These are phyloP conservation scores for Amaranthus palmeri DNA, from an alignment of 148 eudicot species.

Conservation along the genomic window DNA sequence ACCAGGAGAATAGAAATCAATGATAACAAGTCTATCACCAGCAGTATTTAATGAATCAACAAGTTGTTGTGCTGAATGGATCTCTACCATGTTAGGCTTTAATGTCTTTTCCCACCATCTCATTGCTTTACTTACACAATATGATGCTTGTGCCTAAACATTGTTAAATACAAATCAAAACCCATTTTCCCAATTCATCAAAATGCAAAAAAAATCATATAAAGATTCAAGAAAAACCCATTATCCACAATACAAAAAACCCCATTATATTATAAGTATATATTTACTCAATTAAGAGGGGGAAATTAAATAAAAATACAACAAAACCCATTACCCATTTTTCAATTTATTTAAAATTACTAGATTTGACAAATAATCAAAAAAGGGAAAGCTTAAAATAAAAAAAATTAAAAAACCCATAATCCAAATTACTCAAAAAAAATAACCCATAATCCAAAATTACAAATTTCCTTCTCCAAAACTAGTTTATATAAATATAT, in stretches of 20 bases:
- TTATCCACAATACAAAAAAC: too few species aligned
- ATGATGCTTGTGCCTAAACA: conserved; percentile 48
- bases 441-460: not conserved
- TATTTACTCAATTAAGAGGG: too few species aligned
- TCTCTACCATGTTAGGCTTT: conserved; percentile 73
- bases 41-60: conserved; percentile 51
- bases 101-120: conserved; percentile 96
- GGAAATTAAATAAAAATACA: too few species aligned
- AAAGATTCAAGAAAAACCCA: too few species aligned
- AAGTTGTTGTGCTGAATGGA: conserved; percentile 66
- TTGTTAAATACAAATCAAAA: not conserved
- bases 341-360: too few species aligned
- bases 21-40: conserved; percentile 69
- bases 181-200: not conserved
- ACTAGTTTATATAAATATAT: not conserved
- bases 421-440: too few species aligned
- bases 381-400: too few species aligned
- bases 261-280: too few species aligned
- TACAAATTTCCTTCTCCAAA: not conserved
- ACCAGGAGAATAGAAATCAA: conserved; percentile 87
- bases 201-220: too few species aligned
- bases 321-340: too few species aligned
- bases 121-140: conserved; percentile 49
- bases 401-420: too few species aligned
- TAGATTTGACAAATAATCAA: too few species aligned